Evolutionary conservation across 148 eudicot genomes (phyloP).

Genomic region (Vaccinium myrtillus): DNA sequence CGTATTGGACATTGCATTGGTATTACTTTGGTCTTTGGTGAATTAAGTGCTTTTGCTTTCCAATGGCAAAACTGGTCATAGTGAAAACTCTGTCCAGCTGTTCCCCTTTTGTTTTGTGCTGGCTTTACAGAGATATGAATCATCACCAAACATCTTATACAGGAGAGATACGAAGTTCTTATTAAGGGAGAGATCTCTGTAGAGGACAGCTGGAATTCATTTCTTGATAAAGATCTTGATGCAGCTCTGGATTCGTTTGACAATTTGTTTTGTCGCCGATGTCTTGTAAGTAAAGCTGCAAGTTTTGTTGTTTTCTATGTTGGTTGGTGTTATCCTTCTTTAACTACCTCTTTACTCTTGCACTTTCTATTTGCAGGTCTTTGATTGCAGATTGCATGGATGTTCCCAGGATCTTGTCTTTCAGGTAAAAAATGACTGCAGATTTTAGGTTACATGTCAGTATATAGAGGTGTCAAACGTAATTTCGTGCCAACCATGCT

Average conservation of each 20-base stretch:
- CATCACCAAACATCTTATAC: constrained; percentile 87
- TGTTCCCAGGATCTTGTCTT: constrained; percentile 96
- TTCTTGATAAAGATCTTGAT: constrained; percentile 85
- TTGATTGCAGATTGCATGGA: constrained; percentile 96
- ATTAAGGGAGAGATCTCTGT: constrained; percentile 42
- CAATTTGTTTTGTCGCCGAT: constrained; percentile 92
- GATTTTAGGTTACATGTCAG: neutral
- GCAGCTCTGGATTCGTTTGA: constrained; percentile 97
- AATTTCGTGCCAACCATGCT: too few species aligned
- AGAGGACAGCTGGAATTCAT: constrained; percentile 42
- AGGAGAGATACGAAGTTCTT: constrained; percentile 93
- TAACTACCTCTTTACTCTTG: constrained; percentile 16
- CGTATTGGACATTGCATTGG: neutral
- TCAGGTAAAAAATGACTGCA: constrained; percentile 66
- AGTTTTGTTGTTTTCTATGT: constrained; percentile 10
- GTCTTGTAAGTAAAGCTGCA: constrained; percentile 58
- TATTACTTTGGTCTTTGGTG: neutral
- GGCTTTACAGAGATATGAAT: constrained; percentile 85
- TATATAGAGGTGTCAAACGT: neutral
- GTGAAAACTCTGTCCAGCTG: constrained; percentile 74
- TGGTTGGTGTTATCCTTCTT: constrained; percentile 6
- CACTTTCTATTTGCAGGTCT: constrained; percentile 60
- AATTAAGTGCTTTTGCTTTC: constrained; percentile 10
- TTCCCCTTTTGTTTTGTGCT: constrained; percentile 79
- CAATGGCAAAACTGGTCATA: constrained; percentile 46